Evolutionary conservation across 257 asterid species (phyloP).

Genomic region (Scutellaria barbata): DNA sequence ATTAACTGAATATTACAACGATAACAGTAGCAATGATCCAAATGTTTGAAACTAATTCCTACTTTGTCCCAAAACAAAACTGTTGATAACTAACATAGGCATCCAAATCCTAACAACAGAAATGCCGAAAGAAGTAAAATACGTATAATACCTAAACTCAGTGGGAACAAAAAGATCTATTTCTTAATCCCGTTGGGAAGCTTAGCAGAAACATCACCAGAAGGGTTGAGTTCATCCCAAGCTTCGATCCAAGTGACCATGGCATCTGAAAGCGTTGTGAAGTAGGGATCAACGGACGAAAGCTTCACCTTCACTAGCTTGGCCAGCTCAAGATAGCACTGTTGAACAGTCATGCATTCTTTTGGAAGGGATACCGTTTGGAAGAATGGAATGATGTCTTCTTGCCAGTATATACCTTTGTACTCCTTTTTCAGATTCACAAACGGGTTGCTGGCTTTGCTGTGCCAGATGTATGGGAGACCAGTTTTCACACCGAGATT

Average conservation of each 20-base stretch:
- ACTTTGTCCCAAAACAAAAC: slow-evolving; percentile 25
- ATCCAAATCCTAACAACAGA: background rate
- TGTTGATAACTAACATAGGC: background rate
- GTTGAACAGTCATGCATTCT: slow-evolving; percentile 72
- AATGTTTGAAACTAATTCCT: background rate
- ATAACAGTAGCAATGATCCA: background rate
- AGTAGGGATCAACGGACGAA: slow-evolving; percentile 54
- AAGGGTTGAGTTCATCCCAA: slow-evolving; percentile 85
- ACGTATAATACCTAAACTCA: background rate
- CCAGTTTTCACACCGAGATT: slow-evolving; percentile 74
- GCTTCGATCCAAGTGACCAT: slow-evolving; percentile 87
- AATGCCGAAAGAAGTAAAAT: background rate
- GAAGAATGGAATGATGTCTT: slow-evolving; percentile 76
- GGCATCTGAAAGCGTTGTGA: slow-evolving; percentile 73
- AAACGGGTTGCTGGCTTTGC: slow-evolving; percentile 88
- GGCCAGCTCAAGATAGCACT: slow-evolving; percentile 68
- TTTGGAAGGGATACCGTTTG: slow-evolving; percentile 51
- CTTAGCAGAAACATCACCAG: slow-evolving; percentile 47
- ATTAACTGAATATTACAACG: background rate
- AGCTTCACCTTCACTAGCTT: slow-evolving; percentile 70
- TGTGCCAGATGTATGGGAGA: slow-evolving; percentile 87
- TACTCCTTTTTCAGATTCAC: slow-evolving; percentile 81
- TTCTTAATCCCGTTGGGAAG: slow-evolving; percentile 42
- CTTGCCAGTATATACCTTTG: slow-evolving; percentile 87
- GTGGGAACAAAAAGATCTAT: slow-evolving; percentile 30